Evolutionary conservation across 805 yeast genomes (phyloP), one percentile per base, ranked within the genome.

Genomic region (Yarrowia keelungensis): DNA sequence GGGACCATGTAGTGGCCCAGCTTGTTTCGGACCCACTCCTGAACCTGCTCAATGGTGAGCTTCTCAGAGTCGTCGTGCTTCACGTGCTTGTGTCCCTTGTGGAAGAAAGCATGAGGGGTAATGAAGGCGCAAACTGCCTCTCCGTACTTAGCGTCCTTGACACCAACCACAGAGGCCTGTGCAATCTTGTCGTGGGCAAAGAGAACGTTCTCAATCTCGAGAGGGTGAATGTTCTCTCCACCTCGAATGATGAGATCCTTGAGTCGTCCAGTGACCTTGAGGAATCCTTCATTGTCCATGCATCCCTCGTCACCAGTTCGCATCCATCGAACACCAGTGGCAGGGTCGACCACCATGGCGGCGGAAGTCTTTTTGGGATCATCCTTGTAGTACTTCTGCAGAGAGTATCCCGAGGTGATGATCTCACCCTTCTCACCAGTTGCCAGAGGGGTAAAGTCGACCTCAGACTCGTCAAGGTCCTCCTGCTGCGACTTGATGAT

Each of bases 211-310:
- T 75, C 78, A 38, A 75, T 74, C 41, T 75, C 78, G 46, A 75
- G 67, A 2, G 78, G 78, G 43, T 75, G 77, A 45, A 75, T 73
- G 65, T 75, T 75, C 66, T 75, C 78, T 3, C 78, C 78, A 12
- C 78, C 78, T 19, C 78, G 73, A 49, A 75, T 75, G 58, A 75
- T 75, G 26, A 75, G 70, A 41, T 75, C 78, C 69, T 75, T 75
- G 66, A 75, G 76, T n/a, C 78, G 71, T 10, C 78, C 78, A 4
- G 78, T 74, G 9, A 75, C 75, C 19, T 69, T 70, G 22, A 75
- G 54, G 64, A 69, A 75, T 10, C 78, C 78, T 10, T 72, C 74
- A 7, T 70, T 68, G 69, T 75, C 77, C 14, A 75, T 69, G 22
- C 65, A 59, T 2, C 76, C 78, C 69, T 75, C 78, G 53, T 75